Conservation (phyloP, 108 stramenopile genomes). For the Cyclotella choctawhatcheeana region DNA sequence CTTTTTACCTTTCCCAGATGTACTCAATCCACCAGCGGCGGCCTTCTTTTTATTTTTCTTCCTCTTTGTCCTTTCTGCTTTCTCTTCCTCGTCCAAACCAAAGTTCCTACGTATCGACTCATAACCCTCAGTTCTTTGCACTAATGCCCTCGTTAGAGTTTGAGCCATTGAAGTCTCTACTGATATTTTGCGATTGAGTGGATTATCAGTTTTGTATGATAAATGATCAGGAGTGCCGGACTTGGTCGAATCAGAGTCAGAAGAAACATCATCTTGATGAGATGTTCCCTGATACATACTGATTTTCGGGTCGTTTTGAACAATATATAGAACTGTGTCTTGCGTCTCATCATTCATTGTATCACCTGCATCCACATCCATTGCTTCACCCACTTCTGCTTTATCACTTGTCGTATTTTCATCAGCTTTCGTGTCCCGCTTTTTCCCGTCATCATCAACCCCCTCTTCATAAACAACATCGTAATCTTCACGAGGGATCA, state of each 20-base stretch:
- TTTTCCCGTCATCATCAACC: too few relatives aligned
- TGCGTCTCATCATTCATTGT: neutral
- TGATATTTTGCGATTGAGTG: neutral
- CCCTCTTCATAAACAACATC: constrained; percentile 22
- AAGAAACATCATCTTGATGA: neutral
- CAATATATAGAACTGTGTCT: constrained; percentile 3
- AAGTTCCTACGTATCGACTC: constrained; percentile 30
- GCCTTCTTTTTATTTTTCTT: constrained; percentile 41
- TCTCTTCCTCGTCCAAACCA: constrained; percentile 35
- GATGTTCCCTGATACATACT: neutral
- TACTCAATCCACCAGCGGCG: too few relatives aligned
- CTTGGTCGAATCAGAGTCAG: neutral
- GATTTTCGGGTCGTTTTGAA: neutral
- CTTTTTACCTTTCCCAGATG: too few relatives aligned
- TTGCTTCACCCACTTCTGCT: neutral
- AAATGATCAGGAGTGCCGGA: neutral
- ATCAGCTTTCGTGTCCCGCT: neutral
- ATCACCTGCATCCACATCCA: constrained; percentile 15
- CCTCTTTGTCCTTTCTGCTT: constrained; percentile 24
- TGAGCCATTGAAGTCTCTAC: constrained; percentile 30
- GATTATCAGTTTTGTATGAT: neutral
- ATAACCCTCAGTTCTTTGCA: constrained; percentile 39
- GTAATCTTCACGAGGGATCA: constrained; percentile 26
- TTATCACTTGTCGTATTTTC: neutral
- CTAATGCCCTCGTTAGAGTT: constrained; percentile 37